These are phyloP conservation scores for Macrolepiota fuliginosa DNA, from an alignment of 768 basidiomycete genomes.

Conservation along the genomic window DNA sequence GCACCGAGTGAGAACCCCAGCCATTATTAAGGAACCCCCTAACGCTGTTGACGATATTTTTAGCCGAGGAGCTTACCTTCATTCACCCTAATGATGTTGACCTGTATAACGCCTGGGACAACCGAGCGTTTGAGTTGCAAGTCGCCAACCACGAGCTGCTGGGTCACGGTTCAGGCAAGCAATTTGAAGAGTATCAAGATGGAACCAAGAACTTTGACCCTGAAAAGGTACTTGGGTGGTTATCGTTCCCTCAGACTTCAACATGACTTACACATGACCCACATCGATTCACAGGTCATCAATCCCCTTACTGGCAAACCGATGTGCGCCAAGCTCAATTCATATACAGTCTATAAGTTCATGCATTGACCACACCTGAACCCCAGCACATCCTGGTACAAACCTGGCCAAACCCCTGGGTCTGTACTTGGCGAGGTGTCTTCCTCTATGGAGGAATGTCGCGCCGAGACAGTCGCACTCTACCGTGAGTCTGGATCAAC, in stretches of 20 bases:
- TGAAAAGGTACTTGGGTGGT: conserved; percentile 42
- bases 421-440: conserved; percentile 85
- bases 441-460: conserved; percentile 90
- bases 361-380: conserved; percentile 1
- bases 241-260: not conserved
- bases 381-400: conserved; percentile 79
- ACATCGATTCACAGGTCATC: conserved; percentile 47
- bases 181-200: conserved; percentile 73
- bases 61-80: conserved; percentile 80
- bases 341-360: not conserved
- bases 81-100: conserved; percentile 75
- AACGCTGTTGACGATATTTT: not conserved
- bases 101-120: conserved; percentile 77
- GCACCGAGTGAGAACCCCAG: conserved; percentile 56
- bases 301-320: conserved; percentile 80
- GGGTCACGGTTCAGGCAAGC: conserved; percentile 83
- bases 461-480: conserved; percentile 85
- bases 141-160: conserved; percentile 90
- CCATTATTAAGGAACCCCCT: not conserved
- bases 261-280: not conserved
- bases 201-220: conserved; percentile 84
- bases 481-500: conserved; percentile 54
- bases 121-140: conserved; percentile 78
- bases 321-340: conserved; percentile 43
- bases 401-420: conserved; percentile 79